Conservation (phyloP, 2,329 filamentous ascomycete species). For the Daldinia sp. region DNA sequence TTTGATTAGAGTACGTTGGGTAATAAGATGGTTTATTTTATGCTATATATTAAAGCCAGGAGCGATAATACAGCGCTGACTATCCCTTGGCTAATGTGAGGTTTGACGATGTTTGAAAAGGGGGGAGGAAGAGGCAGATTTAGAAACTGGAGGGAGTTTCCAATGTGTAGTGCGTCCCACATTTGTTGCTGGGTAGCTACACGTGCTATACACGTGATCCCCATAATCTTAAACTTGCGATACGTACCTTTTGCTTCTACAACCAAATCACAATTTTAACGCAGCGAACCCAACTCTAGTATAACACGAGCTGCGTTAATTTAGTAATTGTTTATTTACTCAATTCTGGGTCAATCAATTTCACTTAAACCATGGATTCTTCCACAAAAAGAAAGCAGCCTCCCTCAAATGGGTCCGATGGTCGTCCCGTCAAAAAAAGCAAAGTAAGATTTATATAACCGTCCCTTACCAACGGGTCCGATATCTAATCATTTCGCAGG, state of each 20-base stretch:
- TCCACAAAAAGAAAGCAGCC: slow-evolving; percentile 53
- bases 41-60: no score
- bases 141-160: neutral
- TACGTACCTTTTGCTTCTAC: neutral
- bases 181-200: neutral
- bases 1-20: no score
- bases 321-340: neutral
- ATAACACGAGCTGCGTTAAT: neutral
- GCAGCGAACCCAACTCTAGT: neutral
- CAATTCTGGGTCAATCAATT: neutral
- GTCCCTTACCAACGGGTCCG: neutral
- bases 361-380: slow-evolving; percentile 47
- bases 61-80: neutral
- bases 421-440: slow-evolving; percentile 53
- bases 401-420: slow-evolving; percentile 43
- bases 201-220: neutral
- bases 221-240: slow-evolving; percentile 4
- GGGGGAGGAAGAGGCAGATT: neutral
- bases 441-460: slow-evolving; percentile 47
- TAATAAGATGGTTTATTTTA: no score
- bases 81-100: neutral
- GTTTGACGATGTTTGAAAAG: neutral
- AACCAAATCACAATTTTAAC: neutral
- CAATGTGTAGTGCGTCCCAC: neutral
- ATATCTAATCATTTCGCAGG: slow-evolving; percentile 49